Evolutionary conservation across 2,329 filamentous ascomycete species (phyloP).

Genomic region (Zasmidium citrigriseum): DNA sequence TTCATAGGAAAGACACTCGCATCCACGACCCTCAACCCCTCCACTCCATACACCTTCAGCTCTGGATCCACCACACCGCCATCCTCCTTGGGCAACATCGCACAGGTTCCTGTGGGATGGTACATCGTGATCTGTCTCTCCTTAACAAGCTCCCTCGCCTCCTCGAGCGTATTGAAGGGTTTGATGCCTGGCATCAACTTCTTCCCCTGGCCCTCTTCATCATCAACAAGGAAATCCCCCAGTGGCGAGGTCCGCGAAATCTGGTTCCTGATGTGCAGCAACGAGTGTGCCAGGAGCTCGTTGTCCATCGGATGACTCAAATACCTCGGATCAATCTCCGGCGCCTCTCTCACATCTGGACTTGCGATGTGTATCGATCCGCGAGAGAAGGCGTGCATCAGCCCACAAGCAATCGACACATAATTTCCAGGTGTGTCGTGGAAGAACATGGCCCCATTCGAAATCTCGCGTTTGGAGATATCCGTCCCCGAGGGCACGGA

Average conservation of each 20-base stretch:
- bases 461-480: neutral
- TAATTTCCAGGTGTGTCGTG: neutral
- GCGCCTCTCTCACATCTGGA: neutral
- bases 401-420: neutral
- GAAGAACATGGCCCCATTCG: neutral
- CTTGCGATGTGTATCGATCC: neutral
- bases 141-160: neutral
- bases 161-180: neutral
- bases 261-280: neutral
- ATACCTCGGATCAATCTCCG: slow-evolving; percentile 3
- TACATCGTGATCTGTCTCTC: slow-evolving; percentile 29
- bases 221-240: neutral
- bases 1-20: slow-evolving; percentile 49
- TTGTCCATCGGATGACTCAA: neutral
- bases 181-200: neutral
- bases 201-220: neutral
- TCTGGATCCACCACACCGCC: slow-evolving; percentile 11
- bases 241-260: neutral
- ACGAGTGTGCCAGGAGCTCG: slow-evolving; percentile 1
- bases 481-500: neutral
- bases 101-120: slow-evolving; percentile 44
- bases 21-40: slow-evolving; percentile 24
- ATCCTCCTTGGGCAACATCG: slow-evolving; percentile 22
- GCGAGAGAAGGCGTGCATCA: slow-evolving; percentile 3
- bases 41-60: slow-evolving; percentile 3